Evolutionary conservation across 306 rosid species (phyloP).

Genomic region (Rosa rugosa): DNA sequence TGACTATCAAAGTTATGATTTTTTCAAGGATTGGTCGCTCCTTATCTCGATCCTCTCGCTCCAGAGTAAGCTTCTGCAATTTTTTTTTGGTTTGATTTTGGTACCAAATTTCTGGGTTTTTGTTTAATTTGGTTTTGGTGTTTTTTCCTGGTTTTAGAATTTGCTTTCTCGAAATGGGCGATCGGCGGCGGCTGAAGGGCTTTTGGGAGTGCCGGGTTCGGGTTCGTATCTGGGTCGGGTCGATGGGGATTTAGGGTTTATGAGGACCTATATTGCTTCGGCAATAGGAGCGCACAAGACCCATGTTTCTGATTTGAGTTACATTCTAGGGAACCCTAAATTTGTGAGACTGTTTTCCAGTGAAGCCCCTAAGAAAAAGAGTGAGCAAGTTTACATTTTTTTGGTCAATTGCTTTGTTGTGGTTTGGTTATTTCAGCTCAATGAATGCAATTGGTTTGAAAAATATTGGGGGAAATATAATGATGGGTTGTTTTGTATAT

Average conservation of each 20-base stretch:
- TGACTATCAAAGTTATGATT: slow-evolving; percentile 38
- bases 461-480: neutral
- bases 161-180: slow-evolving; percentile 47
- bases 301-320: slow-evolving; percentile 42
- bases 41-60: slow-evolving; percentile 60
- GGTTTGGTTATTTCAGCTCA: neutral
- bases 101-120: neutral
- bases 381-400: slow-evolving; percentile 38
- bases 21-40: slow-evolving; percentile 65
- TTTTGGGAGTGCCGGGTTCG: slow-evolving; percentile 31
- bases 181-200: slow-evolving; percentile 41
- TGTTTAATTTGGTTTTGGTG: neutral
- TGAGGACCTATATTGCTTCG: slow-evolving; percentile 50
- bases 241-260: slow-evolving; percentile 58
- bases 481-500: neutral
- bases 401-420: neutral
- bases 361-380: slow-evolving; percentile 85
- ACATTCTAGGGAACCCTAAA: slow-evolving; percentile 59
- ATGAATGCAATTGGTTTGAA: neutral
- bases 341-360: slow-evolving; percentile 62
- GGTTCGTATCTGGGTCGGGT: slow-evolving; percentile 41
- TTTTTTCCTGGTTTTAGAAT: slow-evolving; percentile 42
- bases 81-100: neutral
- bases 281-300: slow-evolving; percentile 42
- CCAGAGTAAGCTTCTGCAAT: slow-evolving; percentile 39